Conservation (phyloP, 2,329 filamentous ascomycete genomes). For the Tolypocladium capitatum region DNA sequence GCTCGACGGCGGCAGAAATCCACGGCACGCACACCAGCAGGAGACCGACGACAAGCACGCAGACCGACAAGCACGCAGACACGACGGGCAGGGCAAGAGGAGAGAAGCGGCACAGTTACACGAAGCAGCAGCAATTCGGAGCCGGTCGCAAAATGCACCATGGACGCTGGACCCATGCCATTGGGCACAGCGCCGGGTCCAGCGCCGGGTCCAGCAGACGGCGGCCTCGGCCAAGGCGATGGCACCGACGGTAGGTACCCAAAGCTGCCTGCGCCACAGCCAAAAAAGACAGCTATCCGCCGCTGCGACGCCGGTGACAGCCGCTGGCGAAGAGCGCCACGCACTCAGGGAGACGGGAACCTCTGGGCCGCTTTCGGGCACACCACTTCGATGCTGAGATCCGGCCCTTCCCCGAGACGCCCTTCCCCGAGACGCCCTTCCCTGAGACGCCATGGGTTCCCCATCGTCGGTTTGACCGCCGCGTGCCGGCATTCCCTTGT, state of each 20-base stretch:
- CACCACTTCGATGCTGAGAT: too few species aligned
- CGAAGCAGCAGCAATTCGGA: neutral
- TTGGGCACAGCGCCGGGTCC: neutral
- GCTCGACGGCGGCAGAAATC: too few species aligned
- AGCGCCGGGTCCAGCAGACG: too few species aligned
- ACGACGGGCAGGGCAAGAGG: neutral
- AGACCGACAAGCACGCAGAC: neutral
- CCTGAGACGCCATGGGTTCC: too few species aligned
- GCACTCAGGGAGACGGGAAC: too few species aligned
- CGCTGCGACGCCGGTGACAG: neutral
- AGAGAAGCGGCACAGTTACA: neutral
- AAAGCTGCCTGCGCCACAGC: neutral
- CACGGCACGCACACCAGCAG: neutral
- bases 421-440: neutral
- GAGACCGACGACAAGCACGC: neutral
- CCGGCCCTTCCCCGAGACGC: neutral
- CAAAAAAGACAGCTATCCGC: neutral
- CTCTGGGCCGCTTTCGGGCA: too few species aligned
- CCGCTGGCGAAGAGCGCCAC: neutral
- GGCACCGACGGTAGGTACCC: too few species aligned
- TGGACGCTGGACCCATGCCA: too few species aligned
- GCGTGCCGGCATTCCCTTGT: neutral
- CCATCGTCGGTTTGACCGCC: too few species aligned
- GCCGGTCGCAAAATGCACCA: neutral
- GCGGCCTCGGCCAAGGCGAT: too few species aligned